Percentiles rank a stretch among this genome's conserved stretches.
phyloP scores from a whole-genome alignment of 2,329 filamentous ascomycete species.

The Aureobasidium sp. region DNA sequence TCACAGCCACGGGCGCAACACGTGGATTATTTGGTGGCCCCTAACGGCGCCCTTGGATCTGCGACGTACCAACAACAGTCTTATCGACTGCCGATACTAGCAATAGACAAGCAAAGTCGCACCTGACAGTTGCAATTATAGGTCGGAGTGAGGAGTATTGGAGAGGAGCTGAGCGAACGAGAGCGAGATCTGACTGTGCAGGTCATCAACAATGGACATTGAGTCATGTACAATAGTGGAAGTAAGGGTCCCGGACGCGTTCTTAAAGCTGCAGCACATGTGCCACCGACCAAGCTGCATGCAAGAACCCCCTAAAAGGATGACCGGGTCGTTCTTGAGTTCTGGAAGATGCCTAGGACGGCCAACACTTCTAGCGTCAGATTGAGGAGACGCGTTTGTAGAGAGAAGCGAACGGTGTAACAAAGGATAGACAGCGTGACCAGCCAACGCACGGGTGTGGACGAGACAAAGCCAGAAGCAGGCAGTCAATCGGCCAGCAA shows the following conservation, averaged over 20 bases:
- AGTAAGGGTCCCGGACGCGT: not conserved
- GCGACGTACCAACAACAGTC: conserved; percentile 4
- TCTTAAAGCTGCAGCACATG: not conserved
- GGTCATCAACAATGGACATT: not conserved
- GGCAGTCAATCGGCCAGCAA: conserved; percentile 1
- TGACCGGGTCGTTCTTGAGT: not conserved
- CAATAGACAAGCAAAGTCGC: not conserved
- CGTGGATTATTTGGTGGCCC: not conserved
- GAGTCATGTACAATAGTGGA: not conserved
- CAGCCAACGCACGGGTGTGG: conserved; percentile 2
- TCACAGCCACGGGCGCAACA: conserved; percentile 3
- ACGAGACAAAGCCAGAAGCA: not conserved
- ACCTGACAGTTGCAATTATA: not conserved
- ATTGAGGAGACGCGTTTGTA: not conserved
- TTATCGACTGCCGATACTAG: conserved; percentile 5
- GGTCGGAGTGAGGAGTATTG: not conserved
- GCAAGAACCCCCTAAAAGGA: conserved; percentile 4
- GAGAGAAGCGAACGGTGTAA: not conserved
- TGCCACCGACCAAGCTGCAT: conserved; percentile 1
- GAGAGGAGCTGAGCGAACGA: no score
- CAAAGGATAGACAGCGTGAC: conserved; percentile 1
- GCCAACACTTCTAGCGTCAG: not conserved
- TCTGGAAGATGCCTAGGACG: not conserved
- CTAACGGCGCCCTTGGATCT: not conserved
- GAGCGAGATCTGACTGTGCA: not conserved